These are phyloP conservation scores for Naematelia aurantialba DNA, from an alignment of 768 basidiomycete genomes.

Conservation along the genomic window DNA sequence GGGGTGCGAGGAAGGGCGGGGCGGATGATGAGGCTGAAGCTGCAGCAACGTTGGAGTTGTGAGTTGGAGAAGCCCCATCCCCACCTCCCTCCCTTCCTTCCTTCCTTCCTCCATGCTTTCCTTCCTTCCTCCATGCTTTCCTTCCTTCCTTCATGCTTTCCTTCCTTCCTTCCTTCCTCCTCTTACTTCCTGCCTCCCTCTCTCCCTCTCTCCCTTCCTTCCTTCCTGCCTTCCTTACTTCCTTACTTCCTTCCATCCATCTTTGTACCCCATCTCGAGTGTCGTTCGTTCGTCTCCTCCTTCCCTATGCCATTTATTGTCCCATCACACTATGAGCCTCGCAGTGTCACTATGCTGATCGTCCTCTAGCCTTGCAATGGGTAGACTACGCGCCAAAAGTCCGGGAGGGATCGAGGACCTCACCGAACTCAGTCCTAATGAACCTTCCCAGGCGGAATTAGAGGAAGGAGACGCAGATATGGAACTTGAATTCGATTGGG, in stretches of 20 bases:
- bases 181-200: too few relatives aligned
- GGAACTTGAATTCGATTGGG: background rate
- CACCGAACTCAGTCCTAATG: background rate
- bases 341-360: too few relatives aligned
- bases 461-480: background rate
- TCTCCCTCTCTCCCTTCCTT: too few relatives aligned
- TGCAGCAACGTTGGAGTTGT: slow-evolving; percentile 5
- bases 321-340: too few relatives aligned
- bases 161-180: too few relatives aligned
- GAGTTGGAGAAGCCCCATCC: background rate
- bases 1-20: background rate
- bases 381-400: slow-evolving; percentile 6
- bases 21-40: slow-evolving; percentile 7
- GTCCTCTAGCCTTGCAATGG: slow-evolving; percentile 11
- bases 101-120: background rate
- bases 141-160: too few relatives aligned
- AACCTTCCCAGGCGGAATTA: background rate
- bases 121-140: background rate
- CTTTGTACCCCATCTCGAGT: too few relatives aligned
- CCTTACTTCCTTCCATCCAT: too few relatives aligned
- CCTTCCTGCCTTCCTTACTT: too few relatives aligned
- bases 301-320: too few relatives aligned
- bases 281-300: too few relatives aligned
- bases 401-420: slow-evolving; percentile 11
- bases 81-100: background rate